phyloP scores from a whole-genome alignment of 2,329 filamentous ascomycete species.

The Scedosporium dehoogii region DNA sequence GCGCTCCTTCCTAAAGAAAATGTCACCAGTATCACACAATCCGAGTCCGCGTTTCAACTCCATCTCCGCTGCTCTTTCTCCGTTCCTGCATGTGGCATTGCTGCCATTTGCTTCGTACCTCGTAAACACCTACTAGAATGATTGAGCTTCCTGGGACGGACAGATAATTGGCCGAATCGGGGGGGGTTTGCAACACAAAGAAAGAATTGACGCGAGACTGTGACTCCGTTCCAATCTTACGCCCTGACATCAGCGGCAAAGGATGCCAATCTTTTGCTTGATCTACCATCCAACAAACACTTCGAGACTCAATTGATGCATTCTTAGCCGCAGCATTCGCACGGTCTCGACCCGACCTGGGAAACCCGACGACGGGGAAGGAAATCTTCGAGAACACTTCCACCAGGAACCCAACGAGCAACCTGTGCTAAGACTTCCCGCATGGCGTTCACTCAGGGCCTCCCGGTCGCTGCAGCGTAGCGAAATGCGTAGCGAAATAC shows the following conservation, averaged over 20 bases:
- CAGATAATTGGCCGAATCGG: too few relatives aligned
- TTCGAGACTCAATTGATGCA: slow-evolving; percentile 2
- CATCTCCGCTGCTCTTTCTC: too few relatives aligned
- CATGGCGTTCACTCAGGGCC: too few relatives aligned
- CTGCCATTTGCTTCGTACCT: too few relatives aligned
- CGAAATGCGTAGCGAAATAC: neutral
- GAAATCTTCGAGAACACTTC: neutral
- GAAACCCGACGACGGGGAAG: neutral
- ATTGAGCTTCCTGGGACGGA: too few relatives aligned
- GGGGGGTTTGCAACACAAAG: neutral
- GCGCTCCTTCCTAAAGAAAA: too few relatives aligned
- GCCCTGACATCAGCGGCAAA: neutral
- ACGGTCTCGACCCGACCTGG: neutral
- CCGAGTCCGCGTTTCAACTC: too few relatives aligned
- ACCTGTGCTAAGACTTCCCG: neutral
- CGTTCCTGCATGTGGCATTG: too few relatives aligned
- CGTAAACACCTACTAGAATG: too few relatives aligned
- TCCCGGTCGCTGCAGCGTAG: too few relatives aligned
- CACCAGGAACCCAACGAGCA: neutral
- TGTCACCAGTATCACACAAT: too few relatives aligned
- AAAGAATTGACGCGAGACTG: neutral
- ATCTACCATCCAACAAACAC: slow-evolving; percentile 1
- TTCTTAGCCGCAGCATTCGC: neutral
- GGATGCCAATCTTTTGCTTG: neutral
- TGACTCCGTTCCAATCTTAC: neutral